Evolutionary conservation across 257 asterid species (phyloP), one percentile per base, ranked within the genome.

Genomic region (Solanum raphanifolium): DNA sequence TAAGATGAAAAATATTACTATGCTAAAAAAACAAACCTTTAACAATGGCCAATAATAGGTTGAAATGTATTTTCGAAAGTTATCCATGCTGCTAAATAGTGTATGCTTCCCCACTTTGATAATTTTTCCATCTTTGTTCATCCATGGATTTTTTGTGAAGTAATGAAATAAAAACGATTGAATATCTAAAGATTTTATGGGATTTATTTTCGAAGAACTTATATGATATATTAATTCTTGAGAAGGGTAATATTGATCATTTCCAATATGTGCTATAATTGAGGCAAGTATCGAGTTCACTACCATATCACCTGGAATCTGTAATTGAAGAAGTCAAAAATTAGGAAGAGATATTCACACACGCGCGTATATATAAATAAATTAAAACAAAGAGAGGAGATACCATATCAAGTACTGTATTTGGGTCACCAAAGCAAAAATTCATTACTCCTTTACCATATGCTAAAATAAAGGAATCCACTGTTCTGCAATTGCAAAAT

Each of bases 291-390:
- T 92, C 31, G 91, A 89, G 39, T 93, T 91, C 20, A 93, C 94
- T 88, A 94, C 95, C 96, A 94, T 92, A 74, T 93, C 96, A 7
- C 95, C 92, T 8, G 98, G 98, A 89, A 94, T 91, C 98, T 93
- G 91, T 85, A 87, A 32, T 20, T 2, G 35, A 23, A 20, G 1
- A 41, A 10, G 16, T 3, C 2, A 20, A 46, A 55, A 10, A 75
- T 27, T 34, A 73, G 46, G 48, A 23, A 34, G 46, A 23, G 8
- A 10, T 41, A 41, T 41, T 41, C 48, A 41, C 46, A 39, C 46
- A 65, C 52, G 52, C 13, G 4, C 0, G 0, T 46, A 13, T 46
- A 13, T 4, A 46, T 46, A 46, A 46, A 46, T 46, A 13, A 13
- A 46, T 46, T 46, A 4, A 46, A 46, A 46, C 55, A 12, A 46